Base-by-base conservation (phyloP, 2,329 filamentous ascomycete genomes). In the Shiraia sp. region DNA sequence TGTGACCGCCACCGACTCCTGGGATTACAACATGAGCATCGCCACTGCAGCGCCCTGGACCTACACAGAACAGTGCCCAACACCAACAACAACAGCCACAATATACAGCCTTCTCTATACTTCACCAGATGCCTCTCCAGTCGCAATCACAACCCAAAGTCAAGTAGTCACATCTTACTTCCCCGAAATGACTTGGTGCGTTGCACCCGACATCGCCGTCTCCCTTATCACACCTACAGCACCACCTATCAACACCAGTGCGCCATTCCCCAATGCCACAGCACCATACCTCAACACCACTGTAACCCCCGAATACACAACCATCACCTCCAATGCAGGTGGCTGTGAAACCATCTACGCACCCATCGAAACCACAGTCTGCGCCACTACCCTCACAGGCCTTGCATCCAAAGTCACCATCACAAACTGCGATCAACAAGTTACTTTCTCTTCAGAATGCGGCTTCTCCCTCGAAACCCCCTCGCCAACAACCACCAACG, bases 381-480 rank as follows among this genome's bases (percentile, higher is more conserved):
- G 73, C 59, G 68, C 70, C 2, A 76, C 73, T 0, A 71, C 66
- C 0, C 59, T 76, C 22, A 72, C 62, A 2, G 71, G 68, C 1
- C 57, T 76, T 3, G 70, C 65, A 1, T 65, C 66, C 6, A 67
- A 66, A 31, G 63, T 73, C 42, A 69, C 68, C 1, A 62, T 76
- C 36, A 66, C 71, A 10, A 58, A 68, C 5, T 75, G 74, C 47
- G 59, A 60, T 16, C 72, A 76, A 40, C 64, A 75, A 14, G 61
- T 76, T 33, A 75, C 73, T 3, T 75, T 75, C 49, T 75, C 72
- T 2, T 74, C 65, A 35, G 65, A 74, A 32, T 71, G 68, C 34
- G 72, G 71, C n/a, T 72, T 68, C 51, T 62, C 62, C 2, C 47
- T 75, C n/a, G 65, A 66, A 5, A 69, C 63, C 19, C 19, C 19